Percentiles rank a stretch among this genome's conserved stretches.
Evolutionary conservation across 805 yeast species (phyloP).

Genomic region (Debaryomyces maramus): DNA sequence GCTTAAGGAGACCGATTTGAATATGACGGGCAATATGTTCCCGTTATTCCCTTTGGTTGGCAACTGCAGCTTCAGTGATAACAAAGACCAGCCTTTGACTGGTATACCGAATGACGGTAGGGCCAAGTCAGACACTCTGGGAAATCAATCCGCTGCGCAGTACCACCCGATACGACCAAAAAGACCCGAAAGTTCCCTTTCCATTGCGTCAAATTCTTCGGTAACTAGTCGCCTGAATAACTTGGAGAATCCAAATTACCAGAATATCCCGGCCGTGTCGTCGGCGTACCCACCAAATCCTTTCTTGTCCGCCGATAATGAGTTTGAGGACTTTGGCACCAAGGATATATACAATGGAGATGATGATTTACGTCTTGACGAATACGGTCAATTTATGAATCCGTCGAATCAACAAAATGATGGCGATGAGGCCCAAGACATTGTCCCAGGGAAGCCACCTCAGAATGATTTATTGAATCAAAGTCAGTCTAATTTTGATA

Average conservation of each 20-base stretch:
- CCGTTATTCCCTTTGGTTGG: conserved; percentile 47
- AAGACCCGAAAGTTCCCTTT: conserved; percentile 42
- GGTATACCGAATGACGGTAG: conserved; percentile 20
- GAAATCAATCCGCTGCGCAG: conserved; percentile 8
- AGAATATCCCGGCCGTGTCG: conserved; percentile 11
- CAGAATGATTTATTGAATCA: no score
- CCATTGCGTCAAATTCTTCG: conserved; percentile 40
- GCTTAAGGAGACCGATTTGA: conserved; percentile 20
- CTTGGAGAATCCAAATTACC: conserved; percentile 4
- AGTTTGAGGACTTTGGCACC: neutral
- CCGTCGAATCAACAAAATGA: neutral
- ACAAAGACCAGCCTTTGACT: conserved; percentile 36
- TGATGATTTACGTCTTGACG: conserved; percentile 3
- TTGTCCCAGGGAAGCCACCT: no score
- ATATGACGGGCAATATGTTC: conserved; percentile 35
- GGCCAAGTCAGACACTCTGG: conserved; percentile 1
- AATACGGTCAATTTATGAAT: conserved; percentile 4
- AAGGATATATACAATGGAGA: no score
- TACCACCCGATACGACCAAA: conserved; percentile 29
- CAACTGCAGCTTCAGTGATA: conserved; percentile 34
- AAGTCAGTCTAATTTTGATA: conserved; percentile 3
- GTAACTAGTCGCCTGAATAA: conserved; percentile 6
- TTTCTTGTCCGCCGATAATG: neutral
- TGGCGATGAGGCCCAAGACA: neutral
- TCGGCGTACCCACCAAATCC: conserved; percentile 14